A percentile compares a stretch with the other conserved stretches of the same genome.
Conservation (phyloP, 176 grass and related monocot genomes). For the Triticum turgidum region DNA sequence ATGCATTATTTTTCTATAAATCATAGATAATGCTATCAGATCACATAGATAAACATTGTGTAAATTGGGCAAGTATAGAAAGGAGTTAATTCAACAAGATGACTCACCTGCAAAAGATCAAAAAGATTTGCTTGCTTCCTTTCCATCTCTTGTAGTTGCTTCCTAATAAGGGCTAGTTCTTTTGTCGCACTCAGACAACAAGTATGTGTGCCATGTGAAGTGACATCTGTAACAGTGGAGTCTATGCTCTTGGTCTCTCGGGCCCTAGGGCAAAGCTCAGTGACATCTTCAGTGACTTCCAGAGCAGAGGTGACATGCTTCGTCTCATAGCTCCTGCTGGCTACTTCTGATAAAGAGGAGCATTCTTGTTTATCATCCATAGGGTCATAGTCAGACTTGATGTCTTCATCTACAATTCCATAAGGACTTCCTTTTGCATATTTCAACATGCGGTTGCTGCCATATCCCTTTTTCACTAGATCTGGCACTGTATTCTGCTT, state of each 20-base stretch:
- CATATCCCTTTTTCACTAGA: constrained; percentile 38
- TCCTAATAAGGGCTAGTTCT: constrained; percentile 74
- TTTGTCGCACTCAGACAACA: constrained; percentile 72
- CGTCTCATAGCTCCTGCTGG: constrained; percentile 76
- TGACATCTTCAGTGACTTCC: constrained; percentile 42
- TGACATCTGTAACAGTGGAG: constrained; percentile 65
- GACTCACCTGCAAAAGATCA: constrained; percentile 74
- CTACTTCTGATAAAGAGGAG: constrained; percentile 72
- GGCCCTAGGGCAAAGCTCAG: constrained; percentile 36
- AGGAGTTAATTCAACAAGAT: constrained; percentile 1
- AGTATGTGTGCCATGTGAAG: constrained; percentile 52
- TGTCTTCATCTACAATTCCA: constrained; percentile 39
- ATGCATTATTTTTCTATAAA: background rate
- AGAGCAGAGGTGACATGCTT: constrained; percentile 59
- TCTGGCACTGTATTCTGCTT: constrained; percentile 53
- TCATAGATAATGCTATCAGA: background rate
- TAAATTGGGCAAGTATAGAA: background rate
- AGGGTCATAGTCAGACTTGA: constrained; percentile 53
- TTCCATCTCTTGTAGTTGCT: constrained; percentile 87
- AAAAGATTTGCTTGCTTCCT: constrained; percentile 73
- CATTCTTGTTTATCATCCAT: constrained; percentile 64
- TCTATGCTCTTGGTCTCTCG: constrained; percentile 54
- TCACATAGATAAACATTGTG: background rate
- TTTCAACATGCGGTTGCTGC: constrained; percentile 33
- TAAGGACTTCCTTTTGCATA: constrained; percentile 48